Base-by-base conservation (phyloP, 2,329 filamentous ascomycete genomes). In the Chaetomiaceae sp. region DNA sequence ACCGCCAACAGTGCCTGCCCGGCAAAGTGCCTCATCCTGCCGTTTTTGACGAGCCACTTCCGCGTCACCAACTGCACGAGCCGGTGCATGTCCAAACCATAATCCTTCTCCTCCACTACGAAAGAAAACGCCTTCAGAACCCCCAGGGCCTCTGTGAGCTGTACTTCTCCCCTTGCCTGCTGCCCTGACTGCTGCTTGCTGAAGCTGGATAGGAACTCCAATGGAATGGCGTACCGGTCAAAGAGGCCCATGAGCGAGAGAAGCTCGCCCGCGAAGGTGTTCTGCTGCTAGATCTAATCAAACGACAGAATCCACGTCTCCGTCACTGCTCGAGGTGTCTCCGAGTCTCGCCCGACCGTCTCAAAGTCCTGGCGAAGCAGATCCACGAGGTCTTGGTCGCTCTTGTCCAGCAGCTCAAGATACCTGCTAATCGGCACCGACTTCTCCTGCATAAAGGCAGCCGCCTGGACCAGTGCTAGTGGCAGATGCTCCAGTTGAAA, bases 291-390 rank as follows among this genome's bases (percentile, higher is more conserved):
- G 8, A 72, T 68, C 14, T 71, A 64, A 3, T 68, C 55, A 0
- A 72, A 71, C 0, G 66, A 71, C 0, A 71, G 43, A 1, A 69
- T 62, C 68, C 66, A 72, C 0, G 68, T 71, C 12, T 61, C 51
- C 0, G 64, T 51, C 0, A 72, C 62, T 0, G 69, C 59, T 1
- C 54, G n/a, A n/a, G n/a, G n/a, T n/a, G n/a, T n/a, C n/a, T n/a
- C n/a, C n/a, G n/a, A n/a, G n/a, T n/a, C n/a, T n/a, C n/a, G n/a
- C n/a, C n/a, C n/a, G n/a, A 59, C 46, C 1, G 65, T 55, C 4
- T 70, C 64, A 4, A 69, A 71, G 1, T 65, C 64, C 19, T 70
- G 52, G 11, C 58, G 65, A 3, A 72, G 53, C 1, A 66, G 49
- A 0, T 62, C 51, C 0, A 65, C 31, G 0, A 65, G 29, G 7